Percentiles rank a stretch among this genome's conserved stretches.
These are phyloP conservation scores for Saccharomycopsis fermentans DNA, from an alignment of 805 yeast species.

Conservation along the genomic window DNA sequence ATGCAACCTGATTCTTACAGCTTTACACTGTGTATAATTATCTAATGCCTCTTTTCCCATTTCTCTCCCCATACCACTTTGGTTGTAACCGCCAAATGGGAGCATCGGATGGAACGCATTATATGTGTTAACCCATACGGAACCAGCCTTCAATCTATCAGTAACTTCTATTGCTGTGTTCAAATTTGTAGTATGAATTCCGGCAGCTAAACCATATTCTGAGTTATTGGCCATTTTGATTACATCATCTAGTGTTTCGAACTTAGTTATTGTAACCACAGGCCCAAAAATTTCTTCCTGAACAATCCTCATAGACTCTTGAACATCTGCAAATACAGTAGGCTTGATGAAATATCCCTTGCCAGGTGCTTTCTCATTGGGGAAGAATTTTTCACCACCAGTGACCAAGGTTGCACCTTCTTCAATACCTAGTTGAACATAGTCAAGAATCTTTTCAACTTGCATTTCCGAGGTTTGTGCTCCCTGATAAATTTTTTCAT, in stretches of 20 bases:
- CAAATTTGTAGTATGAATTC: constrained; percentile 70
- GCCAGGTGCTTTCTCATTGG: constrained; percentile 32
- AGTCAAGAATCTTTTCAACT: constrained; percentile 65
- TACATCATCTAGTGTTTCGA: constrained; percentile 74
- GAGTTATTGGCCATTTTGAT: constrained; percentile 70
- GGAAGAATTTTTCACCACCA: constrained; percentile 51
- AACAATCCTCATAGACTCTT: constrained; percentile 56
- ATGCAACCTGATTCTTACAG: constrained; percentile 46
- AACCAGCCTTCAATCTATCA: constrained; percentile 71
- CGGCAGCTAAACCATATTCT: constrained; percentile 83
- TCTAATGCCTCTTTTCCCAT: constrained; percentile 82
- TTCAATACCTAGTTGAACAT: constrained; percentile 64
- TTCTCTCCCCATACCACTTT: constrained; percentile 90
- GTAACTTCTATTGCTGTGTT: constrained; percentile 70
- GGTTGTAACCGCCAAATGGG: constrained; percentile 90
- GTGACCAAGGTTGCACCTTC: constrained; percentile 75
- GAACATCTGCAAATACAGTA: constrained; percentile 64
- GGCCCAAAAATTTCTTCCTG: constrained; percentile 87
- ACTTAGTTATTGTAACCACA: constrained; percentile 75
- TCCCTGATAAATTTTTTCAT: constrained; percentile 72
- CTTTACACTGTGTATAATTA: constrained; percentile 77
- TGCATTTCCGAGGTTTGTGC: constrained; percentile 83
- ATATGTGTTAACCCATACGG: constrained; percentile 85
- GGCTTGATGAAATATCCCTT: constrained; percentile 67
- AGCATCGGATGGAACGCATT: constrained; percentile 80